Conservation (phyloP, 495 filamentous ascomycete species). For the Cercophora newfieldiana region DNA sequence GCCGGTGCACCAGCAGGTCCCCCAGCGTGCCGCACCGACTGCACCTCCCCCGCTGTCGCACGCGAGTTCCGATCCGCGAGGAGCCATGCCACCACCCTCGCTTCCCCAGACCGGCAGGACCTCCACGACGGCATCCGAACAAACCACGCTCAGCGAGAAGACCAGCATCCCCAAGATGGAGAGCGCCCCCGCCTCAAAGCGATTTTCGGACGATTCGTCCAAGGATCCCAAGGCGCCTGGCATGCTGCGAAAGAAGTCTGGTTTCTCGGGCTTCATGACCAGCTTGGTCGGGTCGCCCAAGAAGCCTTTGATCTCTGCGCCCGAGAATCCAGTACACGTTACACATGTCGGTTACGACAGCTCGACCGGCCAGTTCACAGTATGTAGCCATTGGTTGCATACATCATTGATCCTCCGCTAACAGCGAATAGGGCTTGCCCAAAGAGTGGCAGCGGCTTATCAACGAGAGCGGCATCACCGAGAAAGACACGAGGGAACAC, state of each 20-base stretch:
- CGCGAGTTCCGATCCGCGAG: slow-evolving; percentile 57
- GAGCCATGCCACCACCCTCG: slow-evolving; percentile 48
- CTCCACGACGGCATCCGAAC: slow-evolving; percentile 54
- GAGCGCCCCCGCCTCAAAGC: slow-evolving; percentile 63
- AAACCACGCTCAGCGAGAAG: slow-evolving; percentile 50
- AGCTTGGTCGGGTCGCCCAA: slow-evolving; percentile 88
- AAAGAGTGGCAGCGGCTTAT: slow-evolving; percentile 97
- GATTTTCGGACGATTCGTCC: slow-evolving; percentile 78
- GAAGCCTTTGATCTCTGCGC: slow-evolving; percentile 88
- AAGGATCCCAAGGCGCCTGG: slow-evolving; percentile 57
- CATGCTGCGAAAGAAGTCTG: slow-evolving; percentile 80
- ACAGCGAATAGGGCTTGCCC: slow-evolving; percentile 69
- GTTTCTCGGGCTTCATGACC: slow-evolving; percentile 93
- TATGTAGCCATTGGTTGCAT: slow-evolving; percentile 49
- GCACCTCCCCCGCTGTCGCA: slow-evolving; percentile 56
- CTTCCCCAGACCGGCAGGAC: slow-evolving; percentile 83
- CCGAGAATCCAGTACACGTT: slow-evolving; percentile 95
- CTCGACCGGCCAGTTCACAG: slow-evolving; percentile 93
- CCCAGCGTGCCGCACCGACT: slow-evolving; percentile 37
- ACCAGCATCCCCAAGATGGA: slow-evolving; percentile 53
- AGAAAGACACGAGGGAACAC: slow-evolving; percentile 93
- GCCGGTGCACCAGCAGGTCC: slow-evolving; percentile 30
- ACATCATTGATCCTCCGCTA: slow-evolving; percentile 21
- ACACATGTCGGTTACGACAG: slow-evolving; percentile 98
- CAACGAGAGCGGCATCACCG: slow-evolving; percentile 92